Conservation (phyloP, 176 grass and related monocot genomes). For the Triticum monococcum region DNA sequence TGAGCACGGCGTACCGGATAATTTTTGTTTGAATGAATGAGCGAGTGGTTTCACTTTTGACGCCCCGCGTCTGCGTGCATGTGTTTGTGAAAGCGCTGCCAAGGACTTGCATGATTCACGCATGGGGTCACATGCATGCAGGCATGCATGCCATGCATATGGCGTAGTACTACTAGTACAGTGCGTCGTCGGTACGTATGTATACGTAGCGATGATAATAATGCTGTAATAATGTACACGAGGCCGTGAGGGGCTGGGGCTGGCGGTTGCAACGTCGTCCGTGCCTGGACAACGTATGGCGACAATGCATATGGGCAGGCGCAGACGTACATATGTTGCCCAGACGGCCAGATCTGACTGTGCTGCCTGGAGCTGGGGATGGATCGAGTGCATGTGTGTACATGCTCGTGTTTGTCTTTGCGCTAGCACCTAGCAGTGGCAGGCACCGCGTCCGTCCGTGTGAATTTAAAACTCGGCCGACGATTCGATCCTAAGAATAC, state of each 20-base stretch:
- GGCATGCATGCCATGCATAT: not conserved
- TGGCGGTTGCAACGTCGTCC: not conserved
- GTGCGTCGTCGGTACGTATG: not conserved
- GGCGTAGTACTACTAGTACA: not conserved
- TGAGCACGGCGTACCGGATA: not conserved
- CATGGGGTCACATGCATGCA: not conserved
- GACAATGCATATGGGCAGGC: not conserved
- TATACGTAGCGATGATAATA: not conserved
- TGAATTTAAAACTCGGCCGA: not conserved
- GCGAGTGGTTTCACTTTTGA: slow-evolving; percentile 6
- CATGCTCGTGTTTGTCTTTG: not conserved
- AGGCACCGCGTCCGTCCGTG: not conserved
- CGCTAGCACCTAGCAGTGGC: not conserved
- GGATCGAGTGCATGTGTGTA: not conserved
- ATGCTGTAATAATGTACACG: not conserved
- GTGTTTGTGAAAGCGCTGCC: not conserved
- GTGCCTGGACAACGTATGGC: not conserved
- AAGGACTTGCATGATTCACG: not conserved
- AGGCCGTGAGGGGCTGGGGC: not conserved
- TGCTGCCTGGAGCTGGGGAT: not conserved
- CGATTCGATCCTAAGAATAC: too few species aligned
- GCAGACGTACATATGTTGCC: slow-evolving; percentile 19
- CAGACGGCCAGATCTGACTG: not conserved
- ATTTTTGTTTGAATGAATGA: not conserved
- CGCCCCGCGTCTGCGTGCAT: not conserved